Base-by-base conservation (phyloP, 2,329 filamentous ascomycete genomes). In the Ambrosiella xylebori region DNA sequence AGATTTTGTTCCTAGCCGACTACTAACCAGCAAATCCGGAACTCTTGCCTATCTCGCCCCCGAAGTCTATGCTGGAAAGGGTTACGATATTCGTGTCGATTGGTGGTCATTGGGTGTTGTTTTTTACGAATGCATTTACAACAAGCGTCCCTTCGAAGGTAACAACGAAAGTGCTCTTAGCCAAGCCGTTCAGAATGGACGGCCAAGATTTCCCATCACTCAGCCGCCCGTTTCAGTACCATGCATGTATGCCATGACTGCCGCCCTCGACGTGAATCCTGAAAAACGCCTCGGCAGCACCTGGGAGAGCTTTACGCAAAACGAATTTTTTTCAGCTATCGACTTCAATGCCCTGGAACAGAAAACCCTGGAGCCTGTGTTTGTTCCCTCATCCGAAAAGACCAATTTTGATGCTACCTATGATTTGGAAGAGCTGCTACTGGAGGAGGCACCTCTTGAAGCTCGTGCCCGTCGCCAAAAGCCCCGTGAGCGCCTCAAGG, bases 71-170 rank as follows among this genome's bases (percentile, higher is more conserved):
- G 79, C 84, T 63, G 91, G 91, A 54, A 84, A 82, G 61, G 93
- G 93, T 44, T 98, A 98, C 67, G 84, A 86, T 61, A 82, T 83
- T 52, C 87, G 93, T 64, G 90, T 93, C 47, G 93, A 98, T 69
- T 98, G 93, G 93, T 98, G 93, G 93, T 97, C 93, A 5, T 72
- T 98, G 19, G 93, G 93, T 54, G 93, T 98, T 51, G 79, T 95
- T n/a, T 97, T 97, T 70, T 98, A 96, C 70, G 93, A 98, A 70
- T 97, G 93, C 77, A 96, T 98, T 63, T 98, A 97, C 74, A 95
- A 94, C 73, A 97, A 94, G 88, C 81, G 93, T 65, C 93, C 93
- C 19, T 98, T 97, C 63, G 89, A 96, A 66, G 91, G 88, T 57
- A 88, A 84, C 64, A 90, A 83, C 53, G 89, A 96, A 67, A 83